Evolutionary conservation across 306 rosid species (phyloP).

Genomic region (Cajanus cajan): DNA sequence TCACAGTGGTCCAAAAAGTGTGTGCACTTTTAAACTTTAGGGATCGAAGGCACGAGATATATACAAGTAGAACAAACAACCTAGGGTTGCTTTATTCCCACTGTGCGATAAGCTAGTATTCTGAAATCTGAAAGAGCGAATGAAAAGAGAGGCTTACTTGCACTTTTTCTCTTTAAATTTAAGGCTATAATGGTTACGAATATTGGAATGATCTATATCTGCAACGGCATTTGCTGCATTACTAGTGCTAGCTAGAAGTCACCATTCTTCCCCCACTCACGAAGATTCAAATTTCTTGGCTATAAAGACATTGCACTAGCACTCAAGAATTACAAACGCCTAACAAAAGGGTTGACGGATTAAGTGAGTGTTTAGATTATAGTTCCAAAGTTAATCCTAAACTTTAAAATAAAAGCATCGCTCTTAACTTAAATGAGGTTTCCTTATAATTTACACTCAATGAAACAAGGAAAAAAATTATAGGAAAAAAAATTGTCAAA

Average conservation of each 20-base stretch:
- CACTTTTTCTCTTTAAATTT: constrained; percentile 13
- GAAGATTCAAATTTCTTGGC: constrained; percentile 11
- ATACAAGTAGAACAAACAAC: background rate
- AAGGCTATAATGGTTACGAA: constrained; percentile 11
- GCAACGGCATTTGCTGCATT: constrained; percentile 14
- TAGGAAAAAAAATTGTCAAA: no score
- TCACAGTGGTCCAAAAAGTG: constrained; percentile 4
- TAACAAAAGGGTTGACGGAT: background rate
- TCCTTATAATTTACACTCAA: no score
- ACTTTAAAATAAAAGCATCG: no score
- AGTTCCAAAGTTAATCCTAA: no score
- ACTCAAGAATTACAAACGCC: background rate
- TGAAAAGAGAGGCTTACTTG: background rate
- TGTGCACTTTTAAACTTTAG: background rate
- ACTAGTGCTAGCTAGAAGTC: background rate
- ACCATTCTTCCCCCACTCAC: background rate
- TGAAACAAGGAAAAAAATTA: no score
- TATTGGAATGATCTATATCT: constrained; percentile 23
- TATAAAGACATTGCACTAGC: background rate
- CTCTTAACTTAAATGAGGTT: no score
- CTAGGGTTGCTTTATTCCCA: background rate
- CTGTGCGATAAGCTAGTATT: background rate
- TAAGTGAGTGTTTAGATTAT: no score
- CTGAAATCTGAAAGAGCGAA: background rate
- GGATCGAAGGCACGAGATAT: background rate